phyloP scores from a whole-genome alignment of 352 stramenopile genomes.

The Phytophthora cajani region DNA sequence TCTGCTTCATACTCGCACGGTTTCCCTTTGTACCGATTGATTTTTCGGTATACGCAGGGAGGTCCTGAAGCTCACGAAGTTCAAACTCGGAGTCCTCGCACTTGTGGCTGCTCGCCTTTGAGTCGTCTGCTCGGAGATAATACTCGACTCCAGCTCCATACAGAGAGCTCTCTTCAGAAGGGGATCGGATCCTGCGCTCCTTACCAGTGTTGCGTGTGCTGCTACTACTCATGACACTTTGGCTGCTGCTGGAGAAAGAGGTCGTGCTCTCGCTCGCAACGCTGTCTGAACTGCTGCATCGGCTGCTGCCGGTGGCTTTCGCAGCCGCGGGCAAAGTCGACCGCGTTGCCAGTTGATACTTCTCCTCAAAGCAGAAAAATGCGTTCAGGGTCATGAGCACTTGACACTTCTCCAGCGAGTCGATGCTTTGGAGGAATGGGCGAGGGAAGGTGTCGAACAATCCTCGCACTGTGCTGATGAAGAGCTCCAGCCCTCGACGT shows the following conservation, averaged over 20 bases:
- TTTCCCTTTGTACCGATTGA: neutral
- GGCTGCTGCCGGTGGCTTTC: slow-evolving; percentile 8
- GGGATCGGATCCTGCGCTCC: neutral
- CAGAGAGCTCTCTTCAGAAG: slow-evolving; percentile 5
- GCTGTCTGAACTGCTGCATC: slow-evolving; percentile 26
- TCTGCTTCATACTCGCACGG: neutral
- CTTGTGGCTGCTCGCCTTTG: slow-evolving; percentile 2
- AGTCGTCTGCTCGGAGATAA: slow-evolving; percentile 26
- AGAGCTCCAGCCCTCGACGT: slow-evolving; percentile 56
- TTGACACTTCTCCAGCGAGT: slow-evolving; percentile 46
- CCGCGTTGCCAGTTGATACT: slow-evolving; percentile 22
- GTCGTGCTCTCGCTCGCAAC: slow-evolving; percentile 26
- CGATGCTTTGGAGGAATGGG: slow-evolving; percentile 52
- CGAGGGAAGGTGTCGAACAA: slow-evolving; percentile 63
- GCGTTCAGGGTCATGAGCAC: slow-evolving; percentile 48
- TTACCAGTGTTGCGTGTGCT: slow-evolving; percentile 5
- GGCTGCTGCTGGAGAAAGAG: slow-evolving; percentile 25
- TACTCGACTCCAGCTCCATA: slow-evolving; percentile 17
- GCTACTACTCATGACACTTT: slow-evolving; percentile 15
- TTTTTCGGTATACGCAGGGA: slow-evolving; percentile 1
- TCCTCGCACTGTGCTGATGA: slow-evolving; percentile 48
- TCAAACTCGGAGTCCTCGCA: slow-evolving; percentile 12
- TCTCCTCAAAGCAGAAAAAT: slow-evolving; percentile 56
- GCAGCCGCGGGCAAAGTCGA: slow-evolving; percentile 3
- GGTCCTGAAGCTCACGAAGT: slow-evolving; percentile 9